phyloP scores from a whole-genome alignment of 78 protist species.

The Polysphondylium violaceum region DNA sequence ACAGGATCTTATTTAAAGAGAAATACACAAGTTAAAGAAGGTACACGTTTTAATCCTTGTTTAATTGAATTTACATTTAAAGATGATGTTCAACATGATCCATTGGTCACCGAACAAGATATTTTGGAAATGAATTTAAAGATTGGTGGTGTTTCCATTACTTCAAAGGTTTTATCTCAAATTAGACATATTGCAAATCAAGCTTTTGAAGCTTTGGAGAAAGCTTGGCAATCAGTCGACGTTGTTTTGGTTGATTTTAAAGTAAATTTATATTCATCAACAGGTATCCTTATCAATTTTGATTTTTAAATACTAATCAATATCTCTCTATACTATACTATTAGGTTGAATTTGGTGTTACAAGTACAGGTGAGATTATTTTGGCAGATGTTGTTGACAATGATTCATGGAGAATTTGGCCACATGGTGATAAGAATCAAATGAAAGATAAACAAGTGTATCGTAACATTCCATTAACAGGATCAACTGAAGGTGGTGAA shows the following conservation, averaged over 20 bases:
- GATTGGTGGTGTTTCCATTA: constrained; percentile 63
- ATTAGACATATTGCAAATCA: constrained; percentile 58
- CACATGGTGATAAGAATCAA: constrained; percentile 56
- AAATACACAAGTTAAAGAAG: constrained; percentile 59
- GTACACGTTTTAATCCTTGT: constrained; percentile 52
- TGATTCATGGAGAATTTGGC: constrained; percentile 84
- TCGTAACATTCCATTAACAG: constrained; percentile 46
- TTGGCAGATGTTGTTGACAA: constrained; percentile 83
- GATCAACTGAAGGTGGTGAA: not conserved
- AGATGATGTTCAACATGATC: constrained; percentile 78
- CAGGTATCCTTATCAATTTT: not conserved
- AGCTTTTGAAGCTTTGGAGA: constrained; percentile 71
- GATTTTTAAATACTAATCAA: not conserved
- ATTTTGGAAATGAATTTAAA: constrained; percentile 60
- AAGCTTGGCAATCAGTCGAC: constrained; percentile 74
- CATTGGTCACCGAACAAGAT: constrained; percentile 69
- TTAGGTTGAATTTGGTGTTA: constrained; percentile 83
- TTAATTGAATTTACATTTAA: constrained; percentile 69
- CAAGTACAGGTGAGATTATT: constrained; percentile 53
- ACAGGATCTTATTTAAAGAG: constrained; percentile 80
- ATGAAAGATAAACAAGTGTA: constrained; percentile 79
- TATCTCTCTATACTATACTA: not conserved
- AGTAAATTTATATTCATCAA: constrained; percentile 22
- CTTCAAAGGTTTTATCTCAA: constrained; percentile 39
- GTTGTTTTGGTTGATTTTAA: constrained; percentile 72